Evolutionary conservation across 1,139 yeast species (phyloP), one percentile per base, ranked within the genome.

Genomic region (Chernovozyma aurita): DNA sequence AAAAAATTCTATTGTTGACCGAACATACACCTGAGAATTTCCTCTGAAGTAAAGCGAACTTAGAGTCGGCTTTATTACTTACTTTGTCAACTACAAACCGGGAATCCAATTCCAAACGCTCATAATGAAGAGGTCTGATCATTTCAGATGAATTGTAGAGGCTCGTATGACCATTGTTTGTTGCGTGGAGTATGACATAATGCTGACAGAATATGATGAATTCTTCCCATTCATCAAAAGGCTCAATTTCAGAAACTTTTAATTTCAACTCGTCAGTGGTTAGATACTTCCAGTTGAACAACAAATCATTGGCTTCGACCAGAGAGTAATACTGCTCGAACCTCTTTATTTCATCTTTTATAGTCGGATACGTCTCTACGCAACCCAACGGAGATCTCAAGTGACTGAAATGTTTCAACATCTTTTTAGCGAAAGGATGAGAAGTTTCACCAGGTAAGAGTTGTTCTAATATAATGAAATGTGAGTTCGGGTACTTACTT

Each of bases 191-290:
- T 24, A 83, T 65, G 28, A 80, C 66, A 51, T 85, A 85, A 52
- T 85, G 94, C 47, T 84, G 94, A 44, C 88, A 79, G 50, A 84
- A 85, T 14, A 83, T 55, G 21, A 80, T 71, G 45, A 85, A 85
- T 54, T 85, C 95, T 55, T 85, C 95, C 78, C 85, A 75, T 57
- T 85, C 95, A 52, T 85, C 95, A 56, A 85, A 85, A 7, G 74
- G 75, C 53, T 85, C 95, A 20, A 81, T 69, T 2, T 53, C 38
- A 12, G 65, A 67, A 14, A 85, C 72, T 34, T 59, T 56, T 0
- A 43, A 30, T 47, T 73, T 77, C n/a, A 63, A 53, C 0, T 61
- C 64, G 2, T 48, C 47, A 7, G 68, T 55, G 4, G 79, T 62
- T 39, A 63, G 63, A 31, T 49, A 56, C 22, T 50, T 52, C 85